Evolutionary conservation across 2,329 filamentous ascomycete species (phyloP), one percentile per base, ranked within the genome.

Genomic region (Ophiosphaerella korrae): DNA sequence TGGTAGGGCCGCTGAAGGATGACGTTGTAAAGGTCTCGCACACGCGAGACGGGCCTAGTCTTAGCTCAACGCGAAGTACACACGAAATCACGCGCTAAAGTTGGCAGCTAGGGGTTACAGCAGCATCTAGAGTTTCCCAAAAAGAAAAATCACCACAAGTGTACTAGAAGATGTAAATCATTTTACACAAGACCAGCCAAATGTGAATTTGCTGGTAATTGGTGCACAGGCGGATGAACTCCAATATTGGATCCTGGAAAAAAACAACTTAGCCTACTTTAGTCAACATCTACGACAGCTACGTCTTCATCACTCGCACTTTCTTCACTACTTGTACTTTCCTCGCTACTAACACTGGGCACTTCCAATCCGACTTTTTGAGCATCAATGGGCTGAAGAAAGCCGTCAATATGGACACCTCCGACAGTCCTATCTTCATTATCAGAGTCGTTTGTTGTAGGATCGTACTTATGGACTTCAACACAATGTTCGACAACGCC

Each of bases 331-430:
- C 47, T 54, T 60, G 18, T 21, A 50, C 62, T 65, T 7, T 45
- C 56, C 11, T 33, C 31, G 14, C 45, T 52, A 1, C 52, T 45
- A 42, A 60, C 58, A 44, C 51, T 64, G 60, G 3, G 63, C 62
- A 21, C 51, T 3, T 64, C 62, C 4, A 65, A 3, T 68, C 69
- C 70, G 2, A 67, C 66, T 35, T 53, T 59, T 55, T 71, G 70
- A 13, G 53, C 53, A 13, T 56, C 59, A 45, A 89, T 78, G 3
- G 82, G 80, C 63, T 78, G 76, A 60, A 90, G 58, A 62, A 88
- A 90, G 0, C 87, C 84, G 68, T 90, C 87, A 1, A 84, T 80
- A 60, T 89, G 87, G 16, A 89, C 84, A 0, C 79, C 86, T 0
- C 86, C 87, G 7, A 78, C 59, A 62, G 84, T 80, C 40, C 66